Conservation (phyloP, 106 monocot species). For the Acanthochlamys bracteata region DNA sequence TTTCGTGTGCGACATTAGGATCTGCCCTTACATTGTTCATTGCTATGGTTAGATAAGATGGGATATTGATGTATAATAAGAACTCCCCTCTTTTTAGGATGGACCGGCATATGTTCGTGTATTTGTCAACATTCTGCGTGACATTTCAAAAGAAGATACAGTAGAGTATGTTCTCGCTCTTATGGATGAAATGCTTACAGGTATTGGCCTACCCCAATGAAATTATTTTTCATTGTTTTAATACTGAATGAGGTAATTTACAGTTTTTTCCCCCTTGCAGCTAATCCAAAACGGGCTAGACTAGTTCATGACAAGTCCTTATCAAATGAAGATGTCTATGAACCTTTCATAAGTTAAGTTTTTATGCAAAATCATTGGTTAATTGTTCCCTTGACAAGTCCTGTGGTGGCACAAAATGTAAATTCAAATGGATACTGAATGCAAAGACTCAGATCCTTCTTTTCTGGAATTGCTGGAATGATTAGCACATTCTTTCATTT, state of each 20-base stretch:
- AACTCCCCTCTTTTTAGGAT: conserved; percentile 40
- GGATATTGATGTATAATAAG: not conserved
- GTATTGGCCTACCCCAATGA: conserved; percentile 15
- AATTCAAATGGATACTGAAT: too few relatives aligned
- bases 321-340: conserved; percentile 62
- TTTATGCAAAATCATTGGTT: too few relatives aligned
- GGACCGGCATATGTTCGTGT: conserved; percentile 65
- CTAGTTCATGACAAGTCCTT: conserved; percentile 85
- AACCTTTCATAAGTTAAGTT: conserved; percentile 73
- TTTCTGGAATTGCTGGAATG: too few relatives aligned
- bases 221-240: too few relatives aligned
- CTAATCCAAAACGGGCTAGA: conserved; percentile 79
- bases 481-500: not conserved
- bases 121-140: conserved; percentile 73
- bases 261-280: conserved; percentile 34
- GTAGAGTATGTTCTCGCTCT: conserved; percentile 94
- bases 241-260: not conserved
- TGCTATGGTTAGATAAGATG: too few relatives aligned
- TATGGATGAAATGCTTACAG: conserved; percentile 88
- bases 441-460: too few relatives aligned
- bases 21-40: too few relatives aligned
- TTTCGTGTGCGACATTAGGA: too few relatives aligned
- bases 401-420: too few relatives aligned
- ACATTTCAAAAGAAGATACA: conserved; percentile 85
- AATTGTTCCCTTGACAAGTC: too few relatives aligned